Conservation (phyloP, 495 filamentous ascomycete species). For the Podospora anserina region DNA sequence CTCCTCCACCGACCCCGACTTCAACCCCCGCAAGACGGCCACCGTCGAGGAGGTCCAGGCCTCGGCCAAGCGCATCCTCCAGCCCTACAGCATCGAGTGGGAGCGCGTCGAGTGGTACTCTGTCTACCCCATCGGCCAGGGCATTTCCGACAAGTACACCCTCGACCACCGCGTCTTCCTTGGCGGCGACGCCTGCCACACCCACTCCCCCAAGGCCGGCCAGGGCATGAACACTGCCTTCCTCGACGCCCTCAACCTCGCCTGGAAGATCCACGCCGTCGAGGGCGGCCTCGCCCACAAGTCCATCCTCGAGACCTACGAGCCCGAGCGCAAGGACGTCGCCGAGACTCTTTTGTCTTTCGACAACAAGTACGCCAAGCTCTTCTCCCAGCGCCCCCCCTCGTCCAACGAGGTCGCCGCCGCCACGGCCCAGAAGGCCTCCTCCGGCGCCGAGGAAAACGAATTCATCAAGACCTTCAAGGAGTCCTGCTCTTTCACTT, state of each 20-base stretch:
- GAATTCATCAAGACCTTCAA: slow-evolving; percentile 70
- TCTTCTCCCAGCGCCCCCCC: slow-evolving; percentile 60
- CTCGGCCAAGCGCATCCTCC: slow-evolving; percentile 61
- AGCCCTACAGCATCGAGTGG: slow-evolving; percentile 68
- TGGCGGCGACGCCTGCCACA: slow-evolving; percentile 79
- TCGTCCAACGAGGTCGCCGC: slow-evolving; percentile 48
- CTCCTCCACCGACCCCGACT: slow-evolving; percentile 60
- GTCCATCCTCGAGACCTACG: slow-evolving; percentile 65
- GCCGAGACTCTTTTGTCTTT: slow-evolving; percentile 70
- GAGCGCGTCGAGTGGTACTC: slow-evolving; percentile 66
- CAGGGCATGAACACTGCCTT: slow-evolving; percentile 86
- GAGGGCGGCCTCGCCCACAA: slow-evolving; percentile 59
- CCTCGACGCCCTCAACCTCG: slow-evolving; percentile 76
- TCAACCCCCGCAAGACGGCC: slow-evolving; percentile 58
- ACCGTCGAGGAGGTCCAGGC: slow-evolving; percentile 65
- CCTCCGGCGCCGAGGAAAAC: slow-evolving; percentile 50
- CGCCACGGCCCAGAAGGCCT: slow-evolving; percentile 21
- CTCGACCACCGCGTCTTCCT: slow-evolving; percentile 70
- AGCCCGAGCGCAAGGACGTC: slow-evolving; percentile 64
- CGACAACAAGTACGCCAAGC: slow-evolving; percentile 67
- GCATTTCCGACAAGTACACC: slow-evolving; percentile 64
- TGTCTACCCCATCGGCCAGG: slow-evolving; percentile 70
- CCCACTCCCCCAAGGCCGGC: slow-evolving; percentile 80
- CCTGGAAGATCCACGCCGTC: slow-evolving; percentile 77
- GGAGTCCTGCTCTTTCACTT: slow-evolving; percentile 67